Percentiles rank a stretch among this genome's conserved stretches.
Evolutionary conservation across 2,329 filamentous ascomycete species (phyloP).

Genomic region (Xylaria sp.): DNA sequence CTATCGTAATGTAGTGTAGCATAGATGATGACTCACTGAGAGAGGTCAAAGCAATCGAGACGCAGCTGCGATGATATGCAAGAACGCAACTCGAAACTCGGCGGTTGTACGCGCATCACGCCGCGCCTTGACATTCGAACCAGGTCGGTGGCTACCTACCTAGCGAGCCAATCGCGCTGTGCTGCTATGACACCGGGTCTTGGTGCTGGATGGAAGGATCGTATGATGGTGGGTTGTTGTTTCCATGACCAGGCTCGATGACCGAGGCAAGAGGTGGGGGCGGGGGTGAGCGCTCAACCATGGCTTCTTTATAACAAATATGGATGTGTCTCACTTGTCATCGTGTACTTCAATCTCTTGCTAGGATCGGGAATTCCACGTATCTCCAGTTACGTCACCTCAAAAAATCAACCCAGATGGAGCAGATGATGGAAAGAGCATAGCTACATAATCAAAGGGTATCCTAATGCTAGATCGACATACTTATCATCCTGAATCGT

Average conservation of each 20-base stretch:
- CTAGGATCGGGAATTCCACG: background rate
- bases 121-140: no score
- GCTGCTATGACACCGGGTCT: background rate
- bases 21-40: background rate
- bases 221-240: background rate
- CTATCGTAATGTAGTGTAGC: no score
- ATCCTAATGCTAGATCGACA: slow-evolving; percentile 17
- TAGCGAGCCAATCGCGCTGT: background rate
- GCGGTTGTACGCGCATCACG: no score
- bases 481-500: background rate
- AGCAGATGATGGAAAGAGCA: no score
- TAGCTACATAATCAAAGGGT: slow-evolving; percentile 9
- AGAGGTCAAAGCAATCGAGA: background rate
- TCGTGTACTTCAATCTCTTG: background rate
- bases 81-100: no score
- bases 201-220: background rate
- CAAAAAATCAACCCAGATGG: background rate
- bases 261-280: background rate
- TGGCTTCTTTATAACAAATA: background rate
- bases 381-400: background rate
- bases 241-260: no score
- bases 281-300: no score
- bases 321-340: no score
- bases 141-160: background rate
- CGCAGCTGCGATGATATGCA: background rate